Base-by-base conservation (phyloP, 345 rosid species). In the Excoecaria agallocha region DNA sequence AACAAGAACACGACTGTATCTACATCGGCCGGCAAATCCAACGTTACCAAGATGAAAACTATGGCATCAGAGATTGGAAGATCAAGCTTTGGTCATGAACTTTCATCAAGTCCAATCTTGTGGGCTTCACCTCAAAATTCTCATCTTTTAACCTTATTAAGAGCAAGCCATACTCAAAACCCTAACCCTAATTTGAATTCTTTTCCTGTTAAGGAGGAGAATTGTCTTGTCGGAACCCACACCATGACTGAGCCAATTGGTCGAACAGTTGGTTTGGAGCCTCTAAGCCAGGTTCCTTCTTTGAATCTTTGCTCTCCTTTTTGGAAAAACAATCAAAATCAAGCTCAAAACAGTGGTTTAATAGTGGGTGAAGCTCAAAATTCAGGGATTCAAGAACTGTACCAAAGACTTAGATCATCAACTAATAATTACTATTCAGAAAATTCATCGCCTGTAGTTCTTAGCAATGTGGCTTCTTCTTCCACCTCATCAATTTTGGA, bases 61-160 rank as follows among this genome's bases (percentile, higher is more conserved):
- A 60, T 85, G 12, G 84, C 75, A 0, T 83, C 84, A 50, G 90
- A 85, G 77, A 80, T 89, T 69, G 88, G 84, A 69, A 81, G 89
- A 71, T 78, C 88, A 9, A 79, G 83, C 8, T 68, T 75, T 46
- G 79, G 76, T 68, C 80, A 83, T 12, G 88, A 89, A 62, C 64
- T 84, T 37, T 65, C 82, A 22, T 77, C 89, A 15, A 85, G 72
- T 61, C 87, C 85, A 0, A 68, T 82, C 66, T 54, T 81, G 59
- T 87, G 92, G 92, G 79, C 83, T 41, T 81, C 92, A 5, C 80
- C 89, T 0, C 90, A 84, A 3, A 81, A 72, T 68, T 88, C 92
- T 59, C 89, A 82, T 72, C 75, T 88, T 61, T 69, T 90, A 30
- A 82, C 88, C 80, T 71, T 90, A 12, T 76, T 90, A 15, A 86